These are phyloP conservation scores for Pleurotus eryngii DNA, from an alignment of 768 basidiomycete genomes.

Conservation along the genomic window DNA sequence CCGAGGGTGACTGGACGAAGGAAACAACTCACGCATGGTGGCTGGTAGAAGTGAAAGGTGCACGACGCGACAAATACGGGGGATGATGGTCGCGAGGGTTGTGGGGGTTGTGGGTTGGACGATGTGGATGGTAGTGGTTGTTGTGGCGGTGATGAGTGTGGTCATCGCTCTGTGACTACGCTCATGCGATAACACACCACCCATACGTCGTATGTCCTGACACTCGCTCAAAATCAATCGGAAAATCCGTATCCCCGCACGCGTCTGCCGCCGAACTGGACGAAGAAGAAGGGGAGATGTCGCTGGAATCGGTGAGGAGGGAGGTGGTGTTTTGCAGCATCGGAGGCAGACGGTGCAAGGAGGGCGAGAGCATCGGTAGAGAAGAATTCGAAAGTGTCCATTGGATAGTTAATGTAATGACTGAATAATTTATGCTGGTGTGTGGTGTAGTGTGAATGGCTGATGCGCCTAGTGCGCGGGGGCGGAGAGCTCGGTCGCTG, in stretches of 20 bases:
- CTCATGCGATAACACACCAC: slow-evolving; percentile 1
- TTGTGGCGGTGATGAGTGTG: too few relatives aligned
- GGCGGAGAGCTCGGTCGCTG: not conserved
- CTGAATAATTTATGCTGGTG: not conserved
- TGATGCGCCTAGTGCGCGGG: not conserved
- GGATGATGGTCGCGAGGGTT: too few relatives aligned
- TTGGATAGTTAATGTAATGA: not conserved
- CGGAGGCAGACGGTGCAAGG: not conserved
- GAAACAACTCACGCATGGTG: too few relatives aligned
- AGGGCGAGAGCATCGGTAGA: not conserved
- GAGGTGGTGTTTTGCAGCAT: not conserved
- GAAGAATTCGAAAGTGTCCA: not conserved
- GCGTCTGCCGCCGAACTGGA: not conserved
- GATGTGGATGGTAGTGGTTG: too few relatives aligned
- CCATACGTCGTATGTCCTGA: not conserved
- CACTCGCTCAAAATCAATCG: slow-evolving; percentile 1
- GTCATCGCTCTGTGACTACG: not conserved
- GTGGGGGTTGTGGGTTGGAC: too few relatives aligned
- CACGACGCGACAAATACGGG: too few relatives aligned
- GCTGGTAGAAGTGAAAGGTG: too few relatives aligned
- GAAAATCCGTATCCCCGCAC: not conserved
- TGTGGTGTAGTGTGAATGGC: not conserved
- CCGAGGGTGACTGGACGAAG: too few relatives aligned
- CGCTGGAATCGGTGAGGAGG: not conserved
- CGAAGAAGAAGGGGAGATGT: not conserved